Evolutionary conservation across 208 protist species (phyloP).

Genomic region (Borovskyia barvae): DNA sequence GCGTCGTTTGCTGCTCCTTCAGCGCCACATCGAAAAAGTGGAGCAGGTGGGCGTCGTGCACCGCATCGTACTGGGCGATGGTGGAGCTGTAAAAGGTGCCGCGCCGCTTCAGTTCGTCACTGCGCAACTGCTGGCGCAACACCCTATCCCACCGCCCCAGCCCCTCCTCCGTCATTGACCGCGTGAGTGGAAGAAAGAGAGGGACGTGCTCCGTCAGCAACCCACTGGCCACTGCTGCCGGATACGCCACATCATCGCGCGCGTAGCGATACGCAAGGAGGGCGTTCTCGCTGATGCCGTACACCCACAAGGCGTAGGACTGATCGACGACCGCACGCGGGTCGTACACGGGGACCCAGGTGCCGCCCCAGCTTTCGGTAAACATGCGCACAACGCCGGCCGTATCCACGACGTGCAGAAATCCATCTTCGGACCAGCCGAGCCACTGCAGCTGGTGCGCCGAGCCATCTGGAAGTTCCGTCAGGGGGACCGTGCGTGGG

Average conservation of each 20-base stretch:
- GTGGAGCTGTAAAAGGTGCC: constrained; percentile 60
- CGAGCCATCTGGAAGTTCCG: constrained; percentile 35
- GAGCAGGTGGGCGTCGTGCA: constrained; percentile 77
- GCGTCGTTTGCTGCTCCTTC: constrained; percentile 63
- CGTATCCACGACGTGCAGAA: constrained; percentile 77
- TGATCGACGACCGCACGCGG: constrained; percentile 47
- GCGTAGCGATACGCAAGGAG: constrained; percentile 70
- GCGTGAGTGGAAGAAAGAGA: constrained; percentile 63
- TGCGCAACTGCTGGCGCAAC: constrained; percentile 65
- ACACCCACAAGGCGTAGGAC: constrained; percentile 45
- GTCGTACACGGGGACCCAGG: constrained; percentile 84
- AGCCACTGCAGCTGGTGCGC: constrained; percentile 84
- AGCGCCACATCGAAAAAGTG: constrained; percentile 71
- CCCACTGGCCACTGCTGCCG: constrained; percentile 61
- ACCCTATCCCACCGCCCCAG: constrained; percentile 62
- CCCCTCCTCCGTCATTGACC: constrained; percentile 27
- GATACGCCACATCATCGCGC: constrained; percentile 58
- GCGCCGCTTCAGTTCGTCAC: constrained; percentile 78
- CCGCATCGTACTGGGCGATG: constrained; percentile 72
- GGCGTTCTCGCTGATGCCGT: constrained; percentile 61
- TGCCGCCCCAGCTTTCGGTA: constrained; percentile 75
- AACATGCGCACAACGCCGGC: constrained; percentile 83
- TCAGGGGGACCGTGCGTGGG: constrained; percentile 54
- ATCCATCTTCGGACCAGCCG: constrained; percentile 86
- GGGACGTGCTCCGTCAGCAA: constrained; percentile 67